Evolutionary conservation across 2,329 filamentous ascomycete genomes (phyloP).

Genomic region (Alternaria angustiovoidea): DNA sequence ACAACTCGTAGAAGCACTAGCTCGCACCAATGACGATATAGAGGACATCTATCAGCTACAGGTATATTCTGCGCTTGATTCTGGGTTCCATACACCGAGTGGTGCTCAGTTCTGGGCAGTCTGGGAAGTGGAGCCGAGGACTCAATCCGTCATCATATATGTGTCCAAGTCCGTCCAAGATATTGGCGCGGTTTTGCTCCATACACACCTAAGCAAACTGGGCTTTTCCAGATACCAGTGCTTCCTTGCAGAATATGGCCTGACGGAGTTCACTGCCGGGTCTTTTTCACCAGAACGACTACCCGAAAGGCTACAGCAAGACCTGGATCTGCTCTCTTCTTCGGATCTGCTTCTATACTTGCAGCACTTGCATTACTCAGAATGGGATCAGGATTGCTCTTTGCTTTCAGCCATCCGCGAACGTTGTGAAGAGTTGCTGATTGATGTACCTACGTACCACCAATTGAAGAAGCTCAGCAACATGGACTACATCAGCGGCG

Average conservation of each 20-base stretch:
- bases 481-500: conserved; percentile 45
- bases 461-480: conserved; percentile 49
- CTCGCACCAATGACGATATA: conserved; percentile 32
- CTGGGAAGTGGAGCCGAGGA: conserved; percentile 43
- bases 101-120: conserved; percentile 48
- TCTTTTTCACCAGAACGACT: conserved; percentile 21
- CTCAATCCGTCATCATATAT: conserved; percentile 43
- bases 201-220: conserved; percentile 47
- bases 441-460: conserved; percentile 48
- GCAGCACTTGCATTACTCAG: conserved; percentile 45
- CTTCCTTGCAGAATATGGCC: conserved; percentile 42
- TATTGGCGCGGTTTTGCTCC: conserved; percentile 37
- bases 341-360: conserved; percentile 45
- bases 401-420: conserved; percentile 38
- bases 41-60: conserved; percentile 42
- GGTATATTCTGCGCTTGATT: conserved; percentile 48
- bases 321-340: conserved; percentile 45
- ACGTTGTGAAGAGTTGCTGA: conserved; percentile 43
- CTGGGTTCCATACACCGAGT: conserved; percentile 47
- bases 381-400: conserved; percentile 43
- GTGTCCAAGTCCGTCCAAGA: conserved; percentile 48
- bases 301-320: conserved; percentile 41
- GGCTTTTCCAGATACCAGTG: conserved; percentile 48
- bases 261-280: conserved; percentile 26
- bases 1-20: conserved; percentile 34